Evolutionary conservation across 768 basidiomycete species (phyloP), one percentile per base, ranked within the genome.

Genomic region (Suillus subaureus): DNA sequence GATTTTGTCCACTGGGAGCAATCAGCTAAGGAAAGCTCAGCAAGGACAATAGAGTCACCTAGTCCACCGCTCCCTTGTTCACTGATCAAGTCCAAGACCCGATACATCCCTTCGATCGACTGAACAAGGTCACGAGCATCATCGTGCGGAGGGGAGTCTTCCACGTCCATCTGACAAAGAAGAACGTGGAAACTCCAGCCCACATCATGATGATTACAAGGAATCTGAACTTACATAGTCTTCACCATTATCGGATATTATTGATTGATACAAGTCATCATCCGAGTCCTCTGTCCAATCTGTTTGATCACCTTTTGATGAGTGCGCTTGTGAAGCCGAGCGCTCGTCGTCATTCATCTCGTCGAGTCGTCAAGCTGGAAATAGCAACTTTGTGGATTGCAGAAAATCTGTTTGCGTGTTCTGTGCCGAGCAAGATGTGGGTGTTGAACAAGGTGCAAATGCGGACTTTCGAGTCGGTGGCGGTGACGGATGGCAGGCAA

Each of bases 1-100:
- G 35, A 89, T 82, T 70, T 89, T 89, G 68, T 87, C 86, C 45
- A 87, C 87, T 87, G 65, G 21, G 56, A 16, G 9, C n/a, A 26
- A 62, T 15, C 1, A 40, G 63, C 12, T 35, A 18, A 7, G 42
- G 43, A 12, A 37, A 12, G 4, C 8, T 33, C 8, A 21, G 35
- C 15, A 37, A 39, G 35, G n/a, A 37, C n/a, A 12, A 26, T 68
- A 49, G 45, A 13, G 72, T 64, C 67, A 86, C 87, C 87, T 6
- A 87, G 76, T 2, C 86, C 85, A 6, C 83, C 80, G 51, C 79
- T 85, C 0, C 82, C 81, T 56, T 80, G 75, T 65, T 88, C 87
- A 11, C 73, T 80, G 66, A 87, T 82, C 16, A 88, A 75, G 61
- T 87, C 86, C 8, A 87, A 75, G 40, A 88, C 78, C 7, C 84